A percentile compares a stretch with the other conserved stretches of the same genome.
Conservation (phyloP, 208 protist species). For the Trichomonas vaginalis region DNA sequence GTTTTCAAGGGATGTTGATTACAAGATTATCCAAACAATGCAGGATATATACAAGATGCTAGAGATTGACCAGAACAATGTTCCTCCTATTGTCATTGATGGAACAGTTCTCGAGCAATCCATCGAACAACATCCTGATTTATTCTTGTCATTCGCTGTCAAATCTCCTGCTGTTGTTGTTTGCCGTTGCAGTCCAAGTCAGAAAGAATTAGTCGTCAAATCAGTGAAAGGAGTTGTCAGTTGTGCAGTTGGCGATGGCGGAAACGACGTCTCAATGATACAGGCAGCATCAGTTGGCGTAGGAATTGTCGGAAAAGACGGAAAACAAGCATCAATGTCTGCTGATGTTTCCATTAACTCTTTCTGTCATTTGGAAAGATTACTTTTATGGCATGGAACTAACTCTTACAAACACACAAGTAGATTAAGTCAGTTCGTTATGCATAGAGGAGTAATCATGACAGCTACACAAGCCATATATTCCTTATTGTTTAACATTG, state of each 20-base stretch:
- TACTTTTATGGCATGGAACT: conserved; percentile 59
- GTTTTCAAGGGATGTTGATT: conserved; percentile 22
- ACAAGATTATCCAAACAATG: neutral
- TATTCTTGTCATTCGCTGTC: conserved; percentile 41
- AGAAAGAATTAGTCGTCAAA: conserved; percentile 84
- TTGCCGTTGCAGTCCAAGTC: conserved; percentile 80
- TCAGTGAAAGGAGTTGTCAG: conserved; percentile 44
- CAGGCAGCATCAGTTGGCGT: conserved; percentile 69
- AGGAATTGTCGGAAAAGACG: conserved; percentile 88
- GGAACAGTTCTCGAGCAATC: neutral
- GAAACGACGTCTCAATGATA: conserved; percentile 91
- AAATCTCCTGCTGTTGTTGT: conserved; percentile 68
- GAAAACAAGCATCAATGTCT: conserved; percentile 83
- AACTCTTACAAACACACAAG: conserved; percentile 47
- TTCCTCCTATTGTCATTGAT: neutral
- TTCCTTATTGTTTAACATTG: conserved; percentile 81
- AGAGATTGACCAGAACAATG: neutral
- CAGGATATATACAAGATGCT: neutral
- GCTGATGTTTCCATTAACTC: conserved; percentile 89
- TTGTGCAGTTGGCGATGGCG: conserved; percentile 82
- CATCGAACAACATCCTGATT: neutral
- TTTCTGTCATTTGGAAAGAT: conserved; percentile 32
- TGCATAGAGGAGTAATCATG: conserved; percentile 92
- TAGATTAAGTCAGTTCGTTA: conserved; percentile 69
- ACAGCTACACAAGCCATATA: conserved; percentile 80